phyloP scores from a whole-genome alignment of 306 rosid genomes.

The Vicia sativa region DNA sequence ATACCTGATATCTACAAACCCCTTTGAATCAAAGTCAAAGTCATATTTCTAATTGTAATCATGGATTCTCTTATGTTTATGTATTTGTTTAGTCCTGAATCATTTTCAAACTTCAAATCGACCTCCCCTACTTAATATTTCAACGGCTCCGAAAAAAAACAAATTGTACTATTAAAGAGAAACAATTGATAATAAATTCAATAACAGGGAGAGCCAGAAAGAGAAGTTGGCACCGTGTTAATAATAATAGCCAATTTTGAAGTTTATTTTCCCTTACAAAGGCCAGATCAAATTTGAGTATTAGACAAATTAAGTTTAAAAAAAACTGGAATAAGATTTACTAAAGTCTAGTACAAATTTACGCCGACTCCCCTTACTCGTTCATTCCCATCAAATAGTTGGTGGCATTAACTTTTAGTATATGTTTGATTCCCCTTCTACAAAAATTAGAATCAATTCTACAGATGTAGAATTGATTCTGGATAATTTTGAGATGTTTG shows the following conservation, averaged over 20 bases:
- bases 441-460: no score
- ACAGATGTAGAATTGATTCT: no score
- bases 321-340: background rate
- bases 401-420: background rate
- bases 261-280: background rate
- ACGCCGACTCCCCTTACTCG: background rate
- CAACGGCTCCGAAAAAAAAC: background rate
- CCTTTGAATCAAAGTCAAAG: constrained; percentile 25
- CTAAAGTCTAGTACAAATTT: background rate
- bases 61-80: background rate
- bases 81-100: constrained; percentile 16
- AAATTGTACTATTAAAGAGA: background rate
- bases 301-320: background rate
- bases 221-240: background rate
- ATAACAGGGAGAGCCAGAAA: background rate
- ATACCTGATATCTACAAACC: constrained; percentile 34
- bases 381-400: background rate
- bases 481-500: no score
- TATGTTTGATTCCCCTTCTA: no score
- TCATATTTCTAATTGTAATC: constrained; percentile 6
- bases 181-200: background rate
- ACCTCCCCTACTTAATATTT: background rate
- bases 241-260: background rate
- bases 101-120: background rate
- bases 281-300: no score